Base-by-base conservation (phyloP, 768 basidiomycete species). In the Nevesoporus exiguus region DNA sequence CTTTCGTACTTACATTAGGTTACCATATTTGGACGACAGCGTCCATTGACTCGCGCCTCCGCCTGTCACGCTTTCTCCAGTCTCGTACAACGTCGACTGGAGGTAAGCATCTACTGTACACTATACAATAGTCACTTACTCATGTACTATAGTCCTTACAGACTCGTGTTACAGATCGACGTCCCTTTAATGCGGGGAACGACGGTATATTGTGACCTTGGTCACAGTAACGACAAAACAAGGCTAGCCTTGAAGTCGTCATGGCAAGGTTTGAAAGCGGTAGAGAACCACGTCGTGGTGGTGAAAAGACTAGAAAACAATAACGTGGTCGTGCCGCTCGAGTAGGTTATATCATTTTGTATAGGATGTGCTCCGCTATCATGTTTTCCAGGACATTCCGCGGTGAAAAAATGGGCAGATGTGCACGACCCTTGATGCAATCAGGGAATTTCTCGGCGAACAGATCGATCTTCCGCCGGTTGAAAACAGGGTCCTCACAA, bases 161-260 rank as follows among this genome's bases (percentile, higher is more conserved):
- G n/a, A n/a, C n/a, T n/a, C n/a, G n/a, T n/a, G n/a, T n/a, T n/a
- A n/a, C n/a, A n/a, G n/a, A n/a, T n/a, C n/a, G n/a, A n/a, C n/a
- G n/a, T n/a, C n/a, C n/a, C n/a, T n/a, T n/a, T n/a, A n/a, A n/a
- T n/a, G 57, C 24, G 55, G 4, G 49, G 50, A 19, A 56, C 55
- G 8, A 51, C 51, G 1, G 52, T 62, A 3, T 63, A 50, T 17
- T 31, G 36, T 5, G 55, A 57, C 6, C 13, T 51, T 0, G 43
- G 29, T 29, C 25, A 19, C 14, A 11, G 2, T 8, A 30, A 31
- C 45, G 6, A 22, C 7, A 30, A 40, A 14, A 41, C 22, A 22
- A 30, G 11, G 14, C 22, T 33, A 6, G 45, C n/a, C 5, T 33
- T 47, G 37, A 53, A 41, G 9, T 25, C 33, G 24, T 7, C 45